These are phyloP conservation scores for Carex parvula DNA, from an alignment of 176 grass and related monocot species.

Conservation along the genomic window DNA sequence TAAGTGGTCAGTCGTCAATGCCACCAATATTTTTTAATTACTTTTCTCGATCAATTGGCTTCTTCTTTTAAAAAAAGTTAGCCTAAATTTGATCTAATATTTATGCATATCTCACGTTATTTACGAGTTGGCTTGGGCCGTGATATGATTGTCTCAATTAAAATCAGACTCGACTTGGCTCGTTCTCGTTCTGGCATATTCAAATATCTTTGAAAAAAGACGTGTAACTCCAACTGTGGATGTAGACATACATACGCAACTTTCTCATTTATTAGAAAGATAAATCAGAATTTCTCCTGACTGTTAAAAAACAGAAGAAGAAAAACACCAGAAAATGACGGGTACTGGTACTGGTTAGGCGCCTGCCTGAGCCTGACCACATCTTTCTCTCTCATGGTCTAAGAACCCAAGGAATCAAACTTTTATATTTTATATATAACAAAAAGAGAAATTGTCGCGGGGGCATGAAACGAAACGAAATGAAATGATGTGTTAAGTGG, in stretches of 20 bases:
- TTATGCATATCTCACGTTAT: no score
- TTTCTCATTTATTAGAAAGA: not conserved
- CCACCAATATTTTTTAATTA: not conserved
- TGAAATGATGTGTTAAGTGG: slow-evolving; percentile 11
- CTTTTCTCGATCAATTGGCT: not conserved
- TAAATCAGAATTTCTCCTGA: not conserved
- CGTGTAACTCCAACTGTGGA: not conserved
- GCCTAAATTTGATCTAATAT: no score
- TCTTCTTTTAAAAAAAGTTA: not conserved
- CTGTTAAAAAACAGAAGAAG: not conserved
- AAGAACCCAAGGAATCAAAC: not conserved
- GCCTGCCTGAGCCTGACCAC: not conserved
- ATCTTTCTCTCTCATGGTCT: not conserved
- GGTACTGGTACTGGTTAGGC: not conserved
- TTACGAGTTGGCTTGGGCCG: no score
- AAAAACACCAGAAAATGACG: not conserved
- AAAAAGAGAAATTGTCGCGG: not conserved
- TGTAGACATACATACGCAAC: not conserved
- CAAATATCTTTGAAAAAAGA: not conserved
- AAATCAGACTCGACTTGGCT: no score
- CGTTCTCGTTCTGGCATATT: no score
- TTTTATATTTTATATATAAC: not conserved
- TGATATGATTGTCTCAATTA: no score
- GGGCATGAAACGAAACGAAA: slow-evolving; percentile 1
- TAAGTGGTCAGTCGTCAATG: slow-evolving; percentile 11